Evolutionary conservation across 805 yeast species (phyloP), one percentile per base, ranked within the genome.

Genomic region (Teunomyces tritomae): DNA sequence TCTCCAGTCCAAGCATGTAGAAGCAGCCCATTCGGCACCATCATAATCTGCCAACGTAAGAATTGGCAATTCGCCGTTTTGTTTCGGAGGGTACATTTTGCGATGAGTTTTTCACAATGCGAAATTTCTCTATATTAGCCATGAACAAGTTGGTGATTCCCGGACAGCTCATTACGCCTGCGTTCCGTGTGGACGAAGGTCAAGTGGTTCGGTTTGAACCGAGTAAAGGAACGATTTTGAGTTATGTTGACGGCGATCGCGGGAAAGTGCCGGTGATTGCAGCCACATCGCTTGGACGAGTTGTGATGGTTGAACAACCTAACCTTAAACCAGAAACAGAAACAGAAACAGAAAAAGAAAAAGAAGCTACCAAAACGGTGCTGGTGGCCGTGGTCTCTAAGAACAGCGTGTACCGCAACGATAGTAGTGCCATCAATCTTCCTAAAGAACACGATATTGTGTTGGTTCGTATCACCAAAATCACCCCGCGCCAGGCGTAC

Each of bases 391-490:
- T 71, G 17, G 50, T 63, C 7, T 62, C 72, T 13, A 56, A 55
- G 24, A 41, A 58, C 17, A 63, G 58, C 49, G 55, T 61, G 8
- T 68, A 65, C 51, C 35, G 49, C 59, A 65, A 46, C 24, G 44
- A 55, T 10, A 53, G 57, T 30, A 68, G 64, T 48, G 63, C 76
- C 36, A 78, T 74, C 47, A 77, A 77, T 50, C 67, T 91, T 46
- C 98, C 98, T 6, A 80, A 82, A 52, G 96, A 89, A 53, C 86
- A 87, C 27, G 97, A 92, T 63, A 65, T 84, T 20, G 97, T 94
- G 2, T 68, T 92, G 16, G 89, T 89, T 0, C 75, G 83, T 46
- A 86, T 94, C 20, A 81, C 84, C 24, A 79, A 84, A 55, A 75
- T 91, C 33, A 77, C 83, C 7, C 68, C 74, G 35, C 80, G 78